Percentiles rank a stretch among this genome's conserved stretches.
phyloP scores from a whole-genome alignment of 495 filamentous ascomycete species.

The Xylaria acuta region DNA sequence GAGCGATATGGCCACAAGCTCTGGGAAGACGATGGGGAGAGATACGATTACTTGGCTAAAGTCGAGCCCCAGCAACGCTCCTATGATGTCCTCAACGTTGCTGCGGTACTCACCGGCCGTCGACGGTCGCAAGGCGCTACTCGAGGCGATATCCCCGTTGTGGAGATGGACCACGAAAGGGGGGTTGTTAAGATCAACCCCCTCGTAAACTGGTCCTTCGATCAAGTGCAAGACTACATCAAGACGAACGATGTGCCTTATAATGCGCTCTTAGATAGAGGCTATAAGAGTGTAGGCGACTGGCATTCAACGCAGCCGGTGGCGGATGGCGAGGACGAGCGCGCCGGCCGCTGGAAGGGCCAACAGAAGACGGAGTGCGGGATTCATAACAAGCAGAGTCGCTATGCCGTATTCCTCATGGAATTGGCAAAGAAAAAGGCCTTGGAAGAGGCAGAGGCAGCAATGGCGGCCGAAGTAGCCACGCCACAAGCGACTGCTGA shows the following conservation, averaged over 20 bases:
- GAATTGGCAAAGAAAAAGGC: constrained; percentile 74
- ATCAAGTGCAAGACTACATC: constrained; percentile 85
- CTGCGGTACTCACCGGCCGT: constrained; percentile 88
- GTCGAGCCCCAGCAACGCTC: constrained; percentile 92
- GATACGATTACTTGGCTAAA: constrained; percentile 94
- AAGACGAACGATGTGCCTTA: constrained; percentile 84
- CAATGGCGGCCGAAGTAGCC: constrained; percentile 27
- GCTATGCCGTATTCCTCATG: constrained; percentile 80
- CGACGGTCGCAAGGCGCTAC: constrained; percentile 88
- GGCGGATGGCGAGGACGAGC: constrained; percentile 86
- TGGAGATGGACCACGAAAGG: constrained; percentile 82
- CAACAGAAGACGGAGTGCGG: constrained; percentile 92
- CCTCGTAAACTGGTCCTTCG: constrained; percentile 88
- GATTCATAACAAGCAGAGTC: constrained; percentile 91
- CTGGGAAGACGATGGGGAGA: constrained; percentile 84
- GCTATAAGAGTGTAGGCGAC: constrained; percentile 94
- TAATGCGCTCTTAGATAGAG: constrained; percentile 82
- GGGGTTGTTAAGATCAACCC: constrained; percentile 96
- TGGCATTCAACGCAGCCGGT: constrained; percentile 94
- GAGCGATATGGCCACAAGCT: constrained; percentile 77
- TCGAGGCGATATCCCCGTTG: constrained; percentile 81
- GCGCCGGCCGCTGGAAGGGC: constrained; percentile 92
- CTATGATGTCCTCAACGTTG: constrained; percentile 83
- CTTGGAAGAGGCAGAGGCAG: constrained; percentile 58
- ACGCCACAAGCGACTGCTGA: not conserved